These are phyloP conservation scores for Chrysanthemum lavandulifolium DNA, from an alignment of 129 eudicot species.

Conservation along the genomic window DNA sequence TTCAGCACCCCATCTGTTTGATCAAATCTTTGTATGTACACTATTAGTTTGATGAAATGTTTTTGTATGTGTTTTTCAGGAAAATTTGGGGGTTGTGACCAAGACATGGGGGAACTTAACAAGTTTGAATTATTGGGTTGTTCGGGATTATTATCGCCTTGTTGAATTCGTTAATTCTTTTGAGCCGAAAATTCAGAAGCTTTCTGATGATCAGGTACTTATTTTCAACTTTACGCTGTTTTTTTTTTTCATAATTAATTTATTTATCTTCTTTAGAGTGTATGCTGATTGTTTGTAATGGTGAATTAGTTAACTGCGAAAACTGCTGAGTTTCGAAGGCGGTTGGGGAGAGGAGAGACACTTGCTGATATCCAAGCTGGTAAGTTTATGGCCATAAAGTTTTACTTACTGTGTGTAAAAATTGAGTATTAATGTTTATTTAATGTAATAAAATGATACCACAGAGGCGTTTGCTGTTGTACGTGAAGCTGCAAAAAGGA, in stretches of 20 bases:
- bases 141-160: conserved; percentile 83
- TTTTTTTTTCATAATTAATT: background rate
- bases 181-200: conserved; percentile 59
- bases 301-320: conserved; percentile 64
- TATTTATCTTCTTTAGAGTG: background rate
- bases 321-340: conserved; percentile 70
- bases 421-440: background rate
- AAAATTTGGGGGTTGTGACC: conserved; percentile 41
- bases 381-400: conserved; percentile 10
- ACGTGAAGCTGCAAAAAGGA: conserved; percentile 97
- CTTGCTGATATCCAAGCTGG: conserved; percentile 98
- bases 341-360: conserved; percentile 76
- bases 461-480: conserved; percentile 99
- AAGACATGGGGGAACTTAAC: conserved; percentile 63
- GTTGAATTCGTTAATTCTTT: conserved; percentile 73
- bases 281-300: conserved; percentile 8
- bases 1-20: no score
- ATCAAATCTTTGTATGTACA: conserved; percentile 11
- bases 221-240: background rate
- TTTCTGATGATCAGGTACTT: conserved; percentile 78
- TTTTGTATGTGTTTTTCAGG: conserved; percentile 46
- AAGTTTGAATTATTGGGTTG: conserved; percentile 87
- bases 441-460: background rate
- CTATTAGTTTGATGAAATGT: background rate
- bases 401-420: conserved; percentile 15